phyloP scores from a whole-genome alignment of 2,329 filamentous ascomycete species.

The Penicillium sp. region DNA sequence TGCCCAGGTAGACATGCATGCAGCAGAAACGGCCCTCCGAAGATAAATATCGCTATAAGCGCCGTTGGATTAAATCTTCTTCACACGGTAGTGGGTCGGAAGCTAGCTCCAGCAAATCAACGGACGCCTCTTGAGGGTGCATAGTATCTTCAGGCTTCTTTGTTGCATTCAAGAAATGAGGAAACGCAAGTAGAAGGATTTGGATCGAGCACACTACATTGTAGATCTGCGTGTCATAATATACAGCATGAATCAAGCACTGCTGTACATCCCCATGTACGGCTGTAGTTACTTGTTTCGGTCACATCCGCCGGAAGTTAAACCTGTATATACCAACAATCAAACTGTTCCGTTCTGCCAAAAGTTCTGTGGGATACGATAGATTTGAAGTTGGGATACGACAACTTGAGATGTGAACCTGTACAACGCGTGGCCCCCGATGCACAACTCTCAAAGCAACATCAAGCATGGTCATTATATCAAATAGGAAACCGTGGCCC shows the following conservation, averaged over 20 bases:
- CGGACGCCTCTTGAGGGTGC: background rate
- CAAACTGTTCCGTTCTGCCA: background rate
- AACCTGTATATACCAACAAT: background rate
- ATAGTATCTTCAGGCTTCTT: background rate
- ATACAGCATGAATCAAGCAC: background rate
- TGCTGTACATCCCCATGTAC: background rate
- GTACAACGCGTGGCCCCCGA: slow-evolving; percentile 15
- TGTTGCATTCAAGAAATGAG: slow-evolving; percentile 10
- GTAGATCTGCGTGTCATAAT: background rate
- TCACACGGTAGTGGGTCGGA: background rate
- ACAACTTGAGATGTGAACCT: background rate
- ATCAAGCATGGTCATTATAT: background rate
- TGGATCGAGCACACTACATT: background rate
- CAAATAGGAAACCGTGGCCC: background rate
- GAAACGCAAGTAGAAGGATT: background rate
- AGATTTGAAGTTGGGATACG: background rate
- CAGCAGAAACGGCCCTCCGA: background rate
- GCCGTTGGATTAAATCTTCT: background rate
- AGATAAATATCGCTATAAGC: background rate
- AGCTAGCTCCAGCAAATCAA: background rate
- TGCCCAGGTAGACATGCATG: background rate
- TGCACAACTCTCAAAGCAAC: slow-evolving; percentile 7
- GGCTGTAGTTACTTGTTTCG: background rate
- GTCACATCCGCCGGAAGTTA: background rate
- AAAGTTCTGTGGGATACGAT: background rate